Percentiles rank a stretch among this genome's conserved stretches.
phyloP scores from a whole-genome alignment of 2,329 filamentous ascomycete species.

The Aspergillus ochraceoroseus region DNA sequence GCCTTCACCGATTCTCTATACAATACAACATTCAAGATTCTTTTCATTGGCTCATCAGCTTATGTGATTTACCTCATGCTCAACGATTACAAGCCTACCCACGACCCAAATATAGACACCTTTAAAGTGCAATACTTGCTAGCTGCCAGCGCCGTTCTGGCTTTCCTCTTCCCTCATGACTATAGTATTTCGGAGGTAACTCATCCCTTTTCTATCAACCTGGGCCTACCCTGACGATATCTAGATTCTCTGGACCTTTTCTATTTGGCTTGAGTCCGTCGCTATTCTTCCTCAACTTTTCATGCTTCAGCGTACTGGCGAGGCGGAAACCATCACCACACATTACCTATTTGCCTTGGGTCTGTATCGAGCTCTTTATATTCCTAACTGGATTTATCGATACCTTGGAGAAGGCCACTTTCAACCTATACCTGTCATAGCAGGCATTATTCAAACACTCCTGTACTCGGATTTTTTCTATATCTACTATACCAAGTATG shows the following conservation, averaged over 20 bases:
- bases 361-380: constrained; percentile 87
- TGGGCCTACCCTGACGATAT: constrained; percentile 5
- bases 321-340: constrained; percentile 98
- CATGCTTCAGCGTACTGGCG: constrained; percentile 94
- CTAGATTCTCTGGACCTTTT: constrained; percentile 93
- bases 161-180: constrained; percentile 75
- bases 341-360: constrained; percentile 96
- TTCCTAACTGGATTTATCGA: constrained; percentile 96
- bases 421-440: constrained; percentile 81
- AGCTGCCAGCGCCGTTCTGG: constrained; percentile 71
- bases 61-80: constrained; percentile 99
- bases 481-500: constrained; percentile 94
- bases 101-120: constrained; percentile 94
- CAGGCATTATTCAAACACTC: constrained; percentile 87
- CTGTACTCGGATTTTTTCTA: constrained; percentile 99
- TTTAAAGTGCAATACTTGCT: constrained; percentile 96
- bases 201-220: constrained; percentile 15
- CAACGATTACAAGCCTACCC: constrained; percentile 93
- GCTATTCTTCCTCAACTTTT: constrained; percentile 96
- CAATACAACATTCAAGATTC: constrained; percentile 91
- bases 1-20: constrained; percentile 74
- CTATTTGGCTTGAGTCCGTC: constrained; percentile 95
- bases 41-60: constrained; percentile 83
- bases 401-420: constrained; percentile 75
- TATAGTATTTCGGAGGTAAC: constrained; percentile 67